Conservation (phyloP, 495 filamentous ascomycete species). For the Xylaria curta region DNA sequence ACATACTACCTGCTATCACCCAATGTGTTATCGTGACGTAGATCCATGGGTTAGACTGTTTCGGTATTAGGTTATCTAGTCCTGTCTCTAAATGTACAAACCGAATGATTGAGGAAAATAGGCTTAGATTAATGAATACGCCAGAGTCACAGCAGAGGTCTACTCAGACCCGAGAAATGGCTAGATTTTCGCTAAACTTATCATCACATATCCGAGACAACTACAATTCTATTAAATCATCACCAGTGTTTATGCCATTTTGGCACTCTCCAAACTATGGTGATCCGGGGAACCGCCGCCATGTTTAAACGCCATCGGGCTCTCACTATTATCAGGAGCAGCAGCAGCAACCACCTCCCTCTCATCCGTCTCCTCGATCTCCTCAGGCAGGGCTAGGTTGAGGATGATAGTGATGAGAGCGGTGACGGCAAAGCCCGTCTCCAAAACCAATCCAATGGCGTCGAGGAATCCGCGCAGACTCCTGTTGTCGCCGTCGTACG, state of each 20-base stretch:
- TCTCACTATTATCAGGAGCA: slow-evolving; percentile 15
- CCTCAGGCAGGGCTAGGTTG: slow-evolving; percentile 75
- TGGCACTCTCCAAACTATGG: slow-evolving; percentile 20
- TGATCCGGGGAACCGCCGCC: neutral
- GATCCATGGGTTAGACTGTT: neutral
- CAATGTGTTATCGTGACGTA: neutral
- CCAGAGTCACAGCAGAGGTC: neutral
- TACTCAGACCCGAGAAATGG: neutral
- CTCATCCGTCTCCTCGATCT: slow-evolving; percentile 63
- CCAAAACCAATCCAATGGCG: slow-evolving; percentile 80
- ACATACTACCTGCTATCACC: neutral
- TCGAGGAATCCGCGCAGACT: slow-evolving; percentile 79
- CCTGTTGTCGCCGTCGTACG: slow-evolving; percentile 70
- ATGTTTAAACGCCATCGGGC: neutral
- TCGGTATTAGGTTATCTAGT: neutral
- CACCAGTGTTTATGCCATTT: slow-evolving; percentile 3
- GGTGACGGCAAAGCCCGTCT: slow-evolving; percentile 78
- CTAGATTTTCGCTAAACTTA: neutral
- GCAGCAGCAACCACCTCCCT: slow-evolving; percentile 23
- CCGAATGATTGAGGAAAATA: neutral
- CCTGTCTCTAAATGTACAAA: neutral
- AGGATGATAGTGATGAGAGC: slow-evolving; percentile 74
- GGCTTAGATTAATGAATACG: neutral
- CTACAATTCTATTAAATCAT: neutral
- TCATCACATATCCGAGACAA: neutral